phyloP scores from a whole-genome alignment of 2,329 filamentous ascomycete species.

The Apiospora aurea region DNA sequence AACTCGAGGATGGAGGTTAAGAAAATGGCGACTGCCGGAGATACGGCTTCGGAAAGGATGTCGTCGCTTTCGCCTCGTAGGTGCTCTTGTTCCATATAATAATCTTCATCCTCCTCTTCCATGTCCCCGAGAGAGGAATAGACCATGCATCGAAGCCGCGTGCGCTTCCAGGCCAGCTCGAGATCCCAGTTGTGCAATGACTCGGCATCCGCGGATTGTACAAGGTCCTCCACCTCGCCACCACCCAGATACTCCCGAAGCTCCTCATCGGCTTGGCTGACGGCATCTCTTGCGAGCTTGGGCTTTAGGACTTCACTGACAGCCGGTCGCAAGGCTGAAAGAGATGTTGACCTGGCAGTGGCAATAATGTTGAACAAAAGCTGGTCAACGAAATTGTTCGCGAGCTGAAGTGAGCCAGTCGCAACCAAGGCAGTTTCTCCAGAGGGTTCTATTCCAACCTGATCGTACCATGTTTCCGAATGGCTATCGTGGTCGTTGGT shows the following conservation, averaged over 20 bases:
- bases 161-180: constrained; percentile 94
- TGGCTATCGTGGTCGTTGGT: constrained; percentile 85
- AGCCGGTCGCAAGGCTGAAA: constrained; percentile 79
- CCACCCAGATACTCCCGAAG: constrained; percentile 86
- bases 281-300: constrained; percentile 84
- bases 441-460: constrained; percentile 69
- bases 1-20: constrained; percentile 94
- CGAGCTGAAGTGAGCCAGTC: constrained; percentile 72
- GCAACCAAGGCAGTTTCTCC: constrained; percentile 77
- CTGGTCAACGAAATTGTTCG: constrained; percentile 95
- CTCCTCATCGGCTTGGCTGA: constrained; percentile 84
- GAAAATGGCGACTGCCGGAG: constrained; percentile 93
- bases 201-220: constrained; percentile 59
- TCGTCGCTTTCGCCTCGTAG: constrained; percentile 66
- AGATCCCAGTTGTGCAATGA: constrained; percentile 77
- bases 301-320: constrained; percentile 88
- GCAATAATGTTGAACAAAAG: constrained; percentile 90
- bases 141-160: constrained; percentile 94
- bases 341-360: constrained; percentile 77
- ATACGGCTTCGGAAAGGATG: constrained; percentile 73
- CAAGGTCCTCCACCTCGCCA: constrained; percentile 75
- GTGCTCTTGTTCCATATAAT: constrained; percentile 82
- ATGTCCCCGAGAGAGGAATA: constrained; percentile 96
- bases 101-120: constrained; percentile 97
- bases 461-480: constrained; percentile 72